These are phyloP conservation scores for Arabis hirsuta DNA, from an alignment of 345 rosid genomes.

Conservation along the genomic window DNA sequence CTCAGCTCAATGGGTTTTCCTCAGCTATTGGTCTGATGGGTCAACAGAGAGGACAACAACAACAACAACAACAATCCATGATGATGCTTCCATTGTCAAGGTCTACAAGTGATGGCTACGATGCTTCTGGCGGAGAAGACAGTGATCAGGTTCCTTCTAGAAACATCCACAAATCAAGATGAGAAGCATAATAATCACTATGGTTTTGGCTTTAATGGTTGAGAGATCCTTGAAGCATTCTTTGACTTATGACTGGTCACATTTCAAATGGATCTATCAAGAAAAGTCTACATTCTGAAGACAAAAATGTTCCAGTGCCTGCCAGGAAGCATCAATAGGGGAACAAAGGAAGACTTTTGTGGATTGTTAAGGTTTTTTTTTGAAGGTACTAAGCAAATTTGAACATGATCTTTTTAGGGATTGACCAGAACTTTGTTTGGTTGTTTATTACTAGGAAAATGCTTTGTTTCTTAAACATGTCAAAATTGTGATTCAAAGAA, in stretches of 20 bases:
- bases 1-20: conserved; percentile 60
- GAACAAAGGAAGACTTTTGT: conserved; percentile 14
- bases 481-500: conserved; percentile 9
- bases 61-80: conserved; percentile 41
- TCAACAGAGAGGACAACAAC: conserved; percentile 43
- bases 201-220: conserved; percentile 22
- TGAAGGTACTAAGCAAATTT: conserved; percentile 19
- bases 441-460: conserved; percentile 21
- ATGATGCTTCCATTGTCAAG: conserved; percentile 80
- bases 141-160: conserved; percentile 91
- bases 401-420: conserved; percentile 31
- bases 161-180: conserved; percentile 61
- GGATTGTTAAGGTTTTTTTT: conserved; percentile 30
- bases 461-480: conserved; percentile 4
- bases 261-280: conserved; percentile 15
- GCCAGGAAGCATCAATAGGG: neutral
- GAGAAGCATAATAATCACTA: conserved; percentile 11
- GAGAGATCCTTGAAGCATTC: conserved; percentile 27
- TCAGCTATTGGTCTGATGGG: conserved; percentile 46
- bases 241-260: conserved; percentile 4
- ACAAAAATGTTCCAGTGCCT: conserved; percentile 14
- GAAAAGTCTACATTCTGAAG: conserved; percentile 8
- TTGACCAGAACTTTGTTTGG: conserved; percentile 27
- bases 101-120: conserved; percentile 93
- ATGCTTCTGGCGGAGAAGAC: conserved; percentile 98